Evolutionary conservation across 768 basidiomycete species (phyloP), one percentile per base, ranked within the genome.

Genomic region (Thelephora aurantiotincta): DNA sequence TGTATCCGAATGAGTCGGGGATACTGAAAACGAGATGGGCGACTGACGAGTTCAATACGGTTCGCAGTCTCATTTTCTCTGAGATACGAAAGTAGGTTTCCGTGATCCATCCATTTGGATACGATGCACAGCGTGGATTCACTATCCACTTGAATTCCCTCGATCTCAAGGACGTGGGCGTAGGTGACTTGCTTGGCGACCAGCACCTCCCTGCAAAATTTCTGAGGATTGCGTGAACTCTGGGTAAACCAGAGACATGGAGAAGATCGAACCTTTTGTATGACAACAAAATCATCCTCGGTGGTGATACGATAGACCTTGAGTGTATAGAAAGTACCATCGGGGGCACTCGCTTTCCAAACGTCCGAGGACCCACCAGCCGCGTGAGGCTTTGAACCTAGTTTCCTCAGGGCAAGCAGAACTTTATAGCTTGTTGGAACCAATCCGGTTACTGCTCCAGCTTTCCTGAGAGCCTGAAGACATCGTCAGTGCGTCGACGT

Each of bases 71-170:
- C 34, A 6, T 41, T 12, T 12, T 38, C 18, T 20, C 23, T 38
- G 16, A 48, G 34, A n/a, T 41, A 48, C 5, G 6, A 6, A n/a
- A 12, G n/a, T 11, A 48, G 12, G 13, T 33, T 2, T 19, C 47
- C 47, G 16, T 44, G 35, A 18, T 33, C 14, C 47, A 48, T 48
- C 47, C 47, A 48, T 36, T 36, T 16, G 11, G 38, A 48, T 6
- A 48, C 47, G 11, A 48, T 18, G 20, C 16, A 33, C 2, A 41
- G 14, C 38, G 6, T 22, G 18, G 44, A 16, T 16, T 11, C 12
- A 23, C 2, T 19, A 6, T 12, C 14, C 33, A 19, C 41, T 1
- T 16, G 30, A 9, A 88, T 89, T 12, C 47, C 47, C 16, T 20
- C 20, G 20, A 48, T 36, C 13, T 38, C 16, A 11, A 23, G 13